Base-by-base conservation (phyloP, 768 basidiomycete genomes). In the Tricholoma flavovirens region DNA sequence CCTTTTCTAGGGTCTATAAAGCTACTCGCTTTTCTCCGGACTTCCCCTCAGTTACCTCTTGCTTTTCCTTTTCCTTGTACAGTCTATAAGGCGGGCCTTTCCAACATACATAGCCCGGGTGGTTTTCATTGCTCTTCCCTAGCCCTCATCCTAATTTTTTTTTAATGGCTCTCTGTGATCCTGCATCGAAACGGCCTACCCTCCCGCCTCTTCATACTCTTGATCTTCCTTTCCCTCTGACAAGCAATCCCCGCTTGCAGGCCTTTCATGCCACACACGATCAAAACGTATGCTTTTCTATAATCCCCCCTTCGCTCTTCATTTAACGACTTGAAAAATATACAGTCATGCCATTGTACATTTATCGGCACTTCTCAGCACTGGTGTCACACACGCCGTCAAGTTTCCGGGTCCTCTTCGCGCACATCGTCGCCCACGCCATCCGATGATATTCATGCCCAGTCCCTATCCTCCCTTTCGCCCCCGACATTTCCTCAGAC, bases 171-270 rank as follows among this genome's bases (percentile, higher is more conserved):
- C 55, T 54, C 35, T 53, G 56, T 61, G 56, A 54, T 50, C 36
- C 60, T 45, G 42, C 56, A 17, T 66, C 72, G 51, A 54, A 66
- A 43, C 80, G 80, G 30, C 81, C 81, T 21, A 79, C 75, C 1
- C 77, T 84, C 11, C 83, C 83, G 12, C 71, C 83, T 10, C 72
- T 84, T 10, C 78, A 72, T 55, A 69, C 79, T 9, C 78, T 83
- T 54, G 66, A 77, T 53, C 73, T 83, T 40, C 66, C 65, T 60
- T 67, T 56, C 43, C 60, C 60, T 52, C 55, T 26, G 36, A 22
- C 38, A 22, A 40, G n/a, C 45, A 54, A 40, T 33, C 53, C 52
- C 14, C 19, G 4, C 5, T 35, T 51, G 38, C 45, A 53, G 50
- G 49, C 42, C 56, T 53, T 24, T 36, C 42, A 56, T 54, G 38